Base-by-base conservation (phyloP, 805 yeast species). In the Candida wancherniae region DNA sequence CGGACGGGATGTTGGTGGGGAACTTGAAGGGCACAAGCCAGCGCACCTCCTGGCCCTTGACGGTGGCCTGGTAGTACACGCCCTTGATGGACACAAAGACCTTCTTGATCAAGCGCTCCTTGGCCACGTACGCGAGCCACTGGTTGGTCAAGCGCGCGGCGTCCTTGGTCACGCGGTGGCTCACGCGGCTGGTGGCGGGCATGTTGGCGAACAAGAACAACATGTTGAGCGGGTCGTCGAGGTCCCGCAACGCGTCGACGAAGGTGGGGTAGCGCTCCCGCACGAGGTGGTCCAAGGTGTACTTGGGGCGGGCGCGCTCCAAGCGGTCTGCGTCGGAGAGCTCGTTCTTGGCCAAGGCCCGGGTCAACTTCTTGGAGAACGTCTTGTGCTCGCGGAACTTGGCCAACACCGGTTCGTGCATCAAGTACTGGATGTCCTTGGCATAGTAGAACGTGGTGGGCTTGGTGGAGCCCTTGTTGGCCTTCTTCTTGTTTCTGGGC, bases 21-120 rank as follows among this genome's bases (percentile, higher is more conserved):
- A 88, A 92, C 61, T 87, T 92, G 73, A 81, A 92, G 15, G 98
- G 98, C 27, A 86, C 94, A 38, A 92, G 75, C 98, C 98, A 92
- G 62, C 90, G 75, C 26, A 92, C 72, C 45, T 85, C 95, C 59
- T 87, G 95, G 45, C 98, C 98, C 57, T 74, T 79, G 27, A 92
- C 77, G 40, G 57, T 74, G 19, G 96, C 97, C 57, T 87, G 86
- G 55, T 90, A 92, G 61, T 92, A 92, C 11, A 90, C 94, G 65
- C 98, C 98, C 61, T 92, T 92, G 53, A 92, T 90, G 28, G 95
- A 83, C 22, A 92, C 97, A 63, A 92, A 92, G 10, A 87, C 95
- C 58, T 90, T 92, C 47, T 79, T 76, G 45, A 92, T 63, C 20
- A 78, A 64, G 50, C 87, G 73, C 57, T 90, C 94, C 48, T 79